These are phyloP conservation scores for Gilbertella persicaria DNA, from an alignment of 371 early-diverging fungal species.

Conservation along the genomic window DNA sequence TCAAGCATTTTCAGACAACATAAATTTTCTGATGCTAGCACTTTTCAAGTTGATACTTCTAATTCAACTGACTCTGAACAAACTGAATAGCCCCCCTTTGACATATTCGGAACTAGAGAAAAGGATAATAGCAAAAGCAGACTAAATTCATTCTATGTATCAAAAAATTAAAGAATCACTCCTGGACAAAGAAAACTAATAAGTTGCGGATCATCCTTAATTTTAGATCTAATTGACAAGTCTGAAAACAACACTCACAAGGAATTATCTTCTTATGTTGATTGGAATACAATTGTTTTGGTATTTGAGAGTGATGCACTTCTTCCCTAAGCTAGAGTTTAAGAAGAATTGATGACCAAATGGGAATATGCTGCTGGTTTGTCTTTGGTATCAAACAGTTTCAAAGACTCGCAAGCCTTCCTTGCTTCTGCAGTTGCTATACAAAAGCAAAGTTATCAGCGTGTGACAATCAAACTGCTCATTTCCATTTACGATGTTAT, in stretches of 20 bases:
- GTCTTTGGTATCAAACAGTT: background rate
- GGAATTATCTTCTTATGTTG: background rate
- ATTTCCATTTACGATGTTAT: background rate
- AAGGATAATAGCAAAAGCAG: conserved; percentile 1
- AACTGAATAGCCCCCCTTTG: conserved; percentile 2
- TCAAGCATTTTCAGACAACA: conserved; percentile 1
- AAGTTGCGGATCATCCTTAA: conserved; percentile 4
- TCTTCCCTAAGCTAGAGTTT: background rate
- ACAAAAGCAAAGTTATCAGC: background rate
- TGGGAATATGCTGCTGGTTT: conserved; percentile 1
- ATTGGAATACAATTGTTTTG: background rate
- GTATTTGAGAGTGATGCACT: background rate
- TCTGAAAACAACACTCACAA: background rate
- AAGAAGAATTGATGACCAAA: background rate
- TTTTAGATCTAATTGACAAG: conserved; percentile 2
- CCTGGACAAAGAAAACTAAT: conserved; percentile 4
- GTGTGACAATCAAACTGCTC: background rate
- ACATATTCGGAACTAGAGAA: conserved; percentile 1
- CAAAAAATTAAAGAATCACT: conserved; percentile 2
- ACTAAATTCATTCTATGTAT: conserved; percentile 4
- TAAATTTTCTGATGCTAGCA: conserved; percentile 2
- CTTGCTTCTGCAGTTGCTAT: background rate
- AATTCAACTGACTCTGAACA: conserved; percentile 3
- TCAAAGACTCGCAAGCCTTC: background rate
- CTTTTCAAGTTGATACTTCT: conserved; percentile 1